phyloP scores from a whole-genome alignment of 768 basidiomycete genomes.

The Artomyces pyxidatus region DNA sequence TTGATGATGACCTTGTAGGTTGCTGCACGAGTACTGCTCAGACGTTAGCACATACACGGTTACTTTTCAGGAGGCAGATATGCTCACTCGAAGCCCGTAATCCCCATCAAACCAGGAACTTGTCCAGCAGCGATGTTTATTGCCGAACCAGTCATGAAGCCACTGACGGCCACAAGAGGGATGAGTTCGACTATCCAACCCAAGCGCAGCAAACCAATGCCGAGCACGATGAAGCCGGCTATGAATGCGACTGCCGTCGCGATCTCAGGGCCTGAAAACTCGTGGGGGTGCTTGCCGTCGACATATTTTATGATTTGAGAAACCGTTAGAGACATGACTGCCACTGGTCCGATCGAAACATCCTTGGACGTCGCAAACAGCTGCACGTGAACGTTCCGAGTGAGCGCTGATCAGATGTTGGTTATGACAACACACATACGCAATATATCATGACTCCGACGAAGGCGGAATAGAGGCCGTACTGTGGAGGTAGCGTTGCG shows the following conservation, averaged over 20 bases:
- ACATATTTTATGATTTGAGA: constrained; percentile 73
- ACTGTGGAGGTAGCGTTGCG: constrained; percentile 78
- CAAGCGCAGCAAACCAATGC: constrained; percentile 78
- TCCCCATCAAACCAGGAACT: constrained; percentile 85
- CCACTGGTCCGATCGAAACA: constrained; percentile 98
- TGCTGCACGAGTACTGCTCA: constrained; percentile 66
- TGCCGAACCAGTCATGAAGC: constrained; percentile 98
- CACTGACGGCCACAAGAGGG: constrained; percentile 74
- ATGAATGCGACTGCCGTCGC: constrained; percentile 81
- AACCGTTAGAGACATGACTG: constrained; percentile 91
- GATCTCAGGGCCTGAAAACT: constrained; percentile 65
- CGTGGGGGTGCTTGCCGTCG: constrained; percentile 39
- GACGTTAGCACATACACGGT: constrained; percentile 6
- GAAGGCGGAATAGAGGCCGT: constrained; percentile 91
- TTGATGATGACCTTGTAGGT: constrained; percentile 90
- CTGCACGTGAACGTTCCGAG: constrained; percentile 26
- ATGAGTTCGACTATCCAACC: constrained; percentile 98
- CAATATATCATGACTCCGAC: constrained; percentile 82
- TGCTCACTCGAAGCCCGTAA: constrained; percentile 72
- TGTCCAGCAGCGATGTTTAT: constrained; percentile 86
- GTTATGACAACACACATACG: no score
- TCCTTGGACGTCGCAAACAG: constrained; percentile 98
- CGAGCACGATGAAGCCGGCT: constrained; percentile 86
- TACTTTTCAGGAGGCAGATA: neutral
- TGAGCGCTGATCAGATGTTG: no score